Percentiles rank a stretch among this genome's conserved stretches.
phyloP scores from a whole-genome alignment of 139 green algal genomes.

The Volvox africanus region DNA sequence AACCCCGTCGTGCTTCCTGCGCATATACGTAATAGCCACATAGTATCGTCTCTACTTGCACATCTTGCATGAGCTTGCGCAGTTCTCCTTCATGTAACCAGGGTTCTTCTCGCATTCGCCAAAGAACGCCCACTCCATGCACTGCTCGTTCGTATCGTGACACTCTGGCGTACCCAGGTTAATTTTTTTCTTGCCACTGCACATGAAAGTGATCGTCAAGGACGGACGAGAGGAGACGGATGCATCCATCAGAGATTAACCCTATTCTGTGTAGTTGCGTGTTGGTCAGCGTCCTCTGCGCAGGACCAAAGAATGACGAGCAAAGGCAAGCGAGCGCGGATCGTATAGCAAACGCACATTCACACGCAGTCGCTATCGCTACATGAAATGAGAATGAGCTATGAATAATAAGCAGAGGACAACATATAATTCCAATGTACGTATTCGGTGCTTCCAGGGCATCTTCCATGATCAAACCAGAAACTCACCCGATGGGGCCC shows the following conservation, averaged over 20 bases:
- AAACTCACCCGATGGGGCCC: no score
- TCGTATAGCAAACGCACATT: no score
- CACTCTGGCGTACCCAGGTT: constrained; percentile 50
- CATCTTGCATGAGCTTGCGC: constrained; percentile 57
- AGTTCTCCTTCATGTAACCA: constrained; percentile 59
- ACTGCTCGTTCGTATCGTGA: constrained; percentile 63
- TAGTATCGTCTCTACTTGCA: no score
- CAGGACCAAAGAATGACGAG: not conserved
- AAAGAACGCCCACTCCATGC: constrained; percentile 66
- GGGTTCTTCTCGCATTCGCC: constrained; percentile 70
- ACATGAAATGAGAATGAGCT: no score
- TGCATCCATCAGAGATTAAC: not conserved
- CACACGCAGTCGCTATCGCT: no score
- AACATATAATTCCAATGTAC: no score
- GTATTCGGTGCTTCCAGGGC: no score
- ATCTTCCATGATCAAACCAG: not conserved
- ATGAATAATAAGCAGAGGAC: no score
- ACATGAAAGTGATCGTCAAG: constrained; percentile 1
- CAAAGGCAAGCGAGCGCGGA: constrained; percentile 6
- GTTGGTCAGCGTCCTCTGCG: constrained; percentile 15
- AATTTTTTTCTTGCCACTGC: no score
- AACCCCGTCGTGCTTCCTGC: no score
- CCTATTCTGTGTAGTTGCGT: not conserved
- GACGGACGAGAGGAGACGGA: not conserved
- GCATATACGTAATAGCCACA: no score